phyloP scores from a whole-genome alignment of 495 filamentous ascomycete genomes.

The Trichoderma erinaceum region DNA sequence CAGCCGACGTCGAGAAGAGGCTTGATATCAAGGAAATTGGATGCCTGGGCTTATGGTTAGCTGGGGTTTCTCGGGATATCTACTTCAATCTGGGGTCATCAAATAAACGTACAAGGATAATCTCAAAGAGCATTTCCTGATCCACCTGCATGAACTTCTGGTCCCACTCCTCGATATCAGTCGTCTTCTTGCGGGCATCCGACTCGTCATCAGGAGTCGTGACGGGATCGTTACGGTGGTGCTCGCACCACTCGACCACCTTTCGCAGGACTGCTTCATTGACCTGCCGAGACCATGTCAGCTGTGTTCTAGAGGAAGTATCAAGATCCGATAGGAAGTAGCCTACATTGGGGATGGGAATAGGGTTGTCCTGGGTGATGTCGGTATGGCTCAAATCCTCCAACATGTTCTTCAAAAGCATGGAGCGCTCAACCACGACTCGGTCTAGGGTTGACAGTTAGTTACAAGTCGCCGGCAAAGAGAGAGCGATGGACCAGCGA shows the following conservation, averaged over 20 bases:
- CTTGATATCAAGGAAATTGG: conserved; percentile 80
- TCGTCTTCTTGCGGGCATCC: conserved; percentile 93
- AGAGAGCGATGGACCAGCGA: conserved; percentile 13
- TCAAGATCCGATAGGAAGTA: conserved; percentile 14
- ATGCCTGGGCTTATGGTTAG: conserved; percentile 40
- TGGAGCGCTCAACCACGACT: conserved; percentile 78
- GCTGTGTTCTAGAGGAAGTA: neutral
- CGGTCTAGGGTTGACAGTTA: conserved; percentile 51
- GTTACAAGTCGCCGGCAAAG: neutral
- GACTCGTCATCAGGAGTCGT: conserved; percentile 76
- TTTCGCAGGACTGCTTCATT: conserved; percentile 90
- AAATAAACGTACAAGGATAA: conserved; percentile 71
- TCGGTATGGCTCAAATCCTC: conserved; percentile 76
- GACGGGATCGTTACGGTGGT: conserved; percentile 83
- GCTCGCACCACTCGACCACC: conserved; percentile 95
- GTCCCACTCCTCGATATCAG: conserved; percentile 98
- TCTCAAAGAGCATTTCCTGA: conserved; percentile 99
- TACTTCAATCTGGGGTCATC: neutral
- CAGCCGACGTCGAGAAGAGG: conserved; percentile 74
- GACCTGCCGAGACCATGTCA: conserved; percentile 48
- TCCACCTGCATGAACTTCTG: conserved; percentile 99
- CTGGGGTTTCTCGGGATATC: no score
- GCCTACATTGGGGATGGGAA: conserved; percentile 68
- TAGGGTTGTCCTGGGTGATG: conserved; percentile 64
- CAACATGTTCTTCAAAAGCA: conserved; percentile 96